Base-by-base conservation (phyloP, 2,329 filamentous ascomycete species). In the Xylaria sp. region DNA sequence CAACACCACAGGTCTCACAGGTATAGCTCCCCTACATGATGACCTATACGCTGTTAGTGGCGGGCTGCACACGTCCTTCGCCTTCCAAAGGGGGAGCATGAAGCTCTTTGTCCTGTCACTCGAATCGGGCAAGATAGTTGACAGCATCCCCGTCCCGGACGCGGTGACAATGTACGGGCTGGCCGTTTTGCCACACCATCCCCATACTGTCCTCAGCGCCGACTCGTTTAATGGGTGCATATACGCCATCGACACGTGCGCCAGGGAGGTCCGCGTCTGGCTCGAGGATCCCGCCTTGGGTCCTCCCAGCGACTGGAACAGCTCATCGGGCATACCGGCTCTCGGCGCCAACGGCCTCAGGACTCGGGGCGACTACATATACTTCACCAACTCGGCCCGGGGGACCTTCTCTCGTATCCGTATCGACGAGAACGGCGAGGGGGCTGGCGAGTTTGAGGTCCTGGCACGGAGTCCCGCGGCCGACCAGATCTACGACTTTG, bases 371-470 rank as follows among this genome's bases (percentile, higher is more conserved):
- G 39, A 40, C 17, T 49, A 62, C 21, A 49, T 65, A 5, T 65
- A 65, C 42, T 65, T 63, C 48, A 62, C 61, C 47, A 65, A 63
- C 52, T 54, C 54, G n/a, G 48, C 43, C 7, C 59, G 56, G 13
- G 54, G 49, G n/a, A 61, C 50, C 1, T 51, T 54, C 11, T 43
- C 42, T 4, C 46, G 54, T 2, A 21, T 57, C 13, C 48, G 45
- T 2, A 60, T 64, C 38, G 49, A 63, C 18, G 50, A 50, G 13
- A 34, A 54, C 8, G 62, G 62, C 9, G 39, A 26, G 29, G 44
- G 39, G 29, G 56, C 46, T 2, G 60, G 58, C 13, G 46, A 55
- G 4, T 47, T 57, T 11, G 56, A 64, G 34, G 44, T 64, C 11
- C 7, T 64, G n/a, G 58, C 56, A 16, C 37, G 41, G 6, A 50